Evolutionary conservation across 129 eudicot genomes (phyloP), one percentile per base, ranked within the genome.

Genomic region (Cynara cardunculus): DNA sequence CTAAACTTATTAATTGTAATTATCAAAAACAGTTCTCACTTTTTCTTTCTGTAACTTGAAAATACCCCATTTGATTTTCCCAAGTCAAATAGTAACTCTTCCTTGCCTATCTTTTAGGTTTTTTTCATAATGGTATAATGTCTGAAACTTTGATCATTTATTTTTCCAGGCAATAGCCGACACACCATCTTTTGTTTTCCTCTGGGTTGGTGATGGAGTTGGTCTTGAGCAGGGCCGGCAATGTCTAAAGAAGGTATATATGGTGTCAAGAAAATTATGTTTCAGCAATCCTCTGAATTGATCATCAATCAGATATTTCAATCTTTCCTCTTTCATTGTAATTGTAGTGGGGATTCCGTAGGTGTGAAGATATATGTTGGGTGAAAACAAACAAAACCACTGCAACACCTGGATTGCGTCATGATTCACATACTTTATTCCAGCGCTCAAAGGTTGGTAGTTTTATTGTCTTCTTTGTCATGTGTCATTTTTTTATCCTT

Each of bases 341-440:
- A 69, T 71, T 71, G 81, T 84, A 95, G 99, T 95, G 99, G 99
- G 99, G 99, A 72, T 95, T 95, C 82, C 91, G 99, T 59, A 93
- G 99, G 82, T 95, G 99, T 84, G 99, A 95, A 85, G 99, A 95
- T 80, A 95, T 95, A 84, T 95, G 97, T 71, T 95, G 99, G 99
- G 99, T 95, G 88, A 95, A 95, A 87, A 95, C 99, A 16, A 95
- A 95, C 85, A 95, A 95, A 87, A 90, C 94, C 32, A 92, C 84
- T 10, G 94, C 97, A 76, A 89, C 99, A 46, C 99, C 97, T 37
- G 97, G 94, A 72, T 79, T 89, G 72, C 99, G 99, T 74, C 99
- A 95, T 85, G 99, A 95, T 86, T 91, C 97, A 31, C 99, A 88
- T 92, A 95, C 99, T 68, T 84, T 95, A 35, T 92, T 92, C 81